These are phyloP conservation scores for Amanita jacksonii DNA, from an alignment of 768 basidiomycete species.

Conservation along the genomic window DNA sequence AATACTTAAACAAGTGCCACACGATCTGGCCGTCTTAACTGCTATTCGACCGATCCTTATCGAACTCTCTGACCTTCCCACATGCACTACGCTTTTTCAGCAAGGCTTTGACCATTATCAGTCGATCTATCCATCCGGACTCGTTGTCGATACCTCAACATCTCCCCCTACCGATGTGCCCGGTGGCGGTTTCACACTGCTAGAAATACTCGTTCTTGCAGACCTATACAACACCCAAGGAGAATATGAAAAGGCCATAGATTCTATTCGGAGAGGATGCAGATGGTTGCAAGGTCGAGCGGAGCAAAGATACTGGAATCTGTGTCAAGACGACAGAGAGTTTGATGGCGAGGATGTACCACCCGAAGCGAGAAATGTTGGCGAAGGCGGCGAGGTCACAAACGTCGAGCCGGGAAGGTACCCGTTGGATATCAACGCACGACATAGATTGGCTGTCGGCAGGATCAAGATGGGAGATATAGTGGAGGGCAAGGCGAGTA, in stretches of 20 bases:
- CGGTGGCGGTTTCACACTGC: conserved; percentile 47
- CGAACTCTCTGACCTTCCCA: conserved; percentile 55
- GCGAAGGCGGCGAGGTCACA: conserved; percentile 33
- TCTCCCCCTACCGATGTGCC: conserved; percentile 15
- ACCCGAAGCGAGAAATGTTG: conserved; percentile 14
- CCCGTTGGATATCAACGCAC: conserved; percentile 62
- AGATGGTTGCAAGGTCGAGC: conserved; percentile 88
- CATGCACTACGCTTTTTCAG: conserved; percentile 61
- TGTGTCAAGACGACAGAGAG: conserved; percentile 81
- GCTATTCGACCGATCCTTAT: conserved; percentile 73
- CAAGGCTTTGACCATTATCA: conserved; percentile 68
- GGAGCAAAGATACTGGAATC: conserved; percentile 71
- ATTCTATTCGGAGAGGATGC: conserved; percentile 63
- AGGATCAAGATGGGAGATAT: conserved; percentile 72
- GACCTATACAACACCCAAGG: conserved; percentile 73
- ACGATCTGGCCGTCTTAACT: conserved; percentile 69
- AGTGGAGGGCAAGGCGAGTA: conserved; percentile 71
- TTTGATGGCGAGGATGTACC: conserved; percentile 47
- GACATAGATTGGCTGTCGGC: conserved; percentile 77
- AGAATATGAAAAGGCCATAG: conserved; percentile 58
- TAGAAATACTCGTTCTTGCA: conserved; percentile 76
- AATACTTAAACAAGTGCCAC: conserved; percentile 67
- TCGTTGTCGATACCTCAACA: conserved; percentile 21
- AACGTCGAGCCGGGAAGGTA: conserved; percentile 40
- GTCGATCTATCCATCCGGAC: conserved; percentile 33